phyloP scores from a whole-genome alignment of 2,329 filamentous ascomycete species.

The Phyllosticta citrichinensis region DNA sequence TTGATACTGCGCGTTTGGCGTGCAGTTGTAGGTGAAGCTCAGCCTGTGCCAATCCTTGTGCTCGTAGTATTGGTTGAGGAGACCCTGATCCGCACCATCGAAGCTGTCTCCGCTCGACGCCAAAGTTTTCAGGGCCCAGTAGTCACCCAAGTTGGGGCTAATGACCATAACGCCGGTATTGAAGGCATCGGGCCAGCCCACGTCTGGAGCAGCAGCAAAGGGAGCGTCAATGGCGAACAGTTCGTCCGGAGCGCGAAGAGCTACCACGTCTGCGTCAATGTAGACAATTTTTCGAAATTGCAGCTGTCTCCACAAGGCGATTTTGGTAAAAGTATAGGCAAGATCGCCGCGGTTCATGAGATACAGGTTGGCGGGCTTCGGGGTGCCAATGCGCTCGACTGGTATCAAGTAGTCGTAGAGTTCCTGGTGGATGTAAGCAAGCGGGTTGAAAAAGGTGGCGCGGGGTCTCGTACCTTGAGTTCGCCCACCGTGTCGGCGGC shows the following conservation, averaged over 20 bases:
- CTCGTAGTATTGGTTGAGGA: slow-evolving; percentile 90
- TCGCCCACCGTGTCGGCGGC: slow-evolving; percentile 65
- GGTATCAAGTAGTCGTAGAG: slow-evolving; percentile 85
- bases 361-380: slow-evolving; percentile 68
- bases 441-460: slow-evolving; percentile 7
- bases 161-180: slow-evolving; percentile 97
- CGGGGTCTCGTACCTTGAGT: slow-evolving; percentile 50
- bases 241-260: slow-evolving; percentile 82
- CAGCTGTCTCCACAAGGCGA: slow-evolving; percentile 82
- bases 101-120: slow-evolving; percentile 84
- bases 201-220: slow-evolving; percentile 75
- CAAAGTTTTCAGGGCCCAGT: slow-evolving; percentile 73
- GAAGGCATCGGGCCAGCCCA: slow-evolving; percentile 97
- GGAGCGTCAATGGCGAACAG: slow-evolving; percentile 59
- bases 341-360: slow-evolving; percentile 89
- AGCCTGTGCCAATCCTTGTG: slow-evolving; percentile 67
- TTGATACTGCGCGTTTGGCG: slow-evolving; percentile 92
- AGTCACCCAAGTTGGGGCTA: slow-evolving; percentile 76
- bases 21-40: slow-evolving; percentile 95
- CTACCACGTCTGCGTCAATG: slow-evolving; percentile 88
- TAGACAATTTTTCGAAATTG: slow-evolving; percentile 92
- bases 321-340: slow-evolving; percentile 91
- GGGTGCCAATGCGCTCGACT: slow-evolving; percentile 69
- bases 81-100: slow-evolving; percentile 90
- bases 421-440: slow-evolving; percentile 38